These are phyloP conservation scores for Aspergillus sp. DNA, from an alignment of 2,329 filamentous ascomycete genomes.

Conservation along the genomic window DNA sequence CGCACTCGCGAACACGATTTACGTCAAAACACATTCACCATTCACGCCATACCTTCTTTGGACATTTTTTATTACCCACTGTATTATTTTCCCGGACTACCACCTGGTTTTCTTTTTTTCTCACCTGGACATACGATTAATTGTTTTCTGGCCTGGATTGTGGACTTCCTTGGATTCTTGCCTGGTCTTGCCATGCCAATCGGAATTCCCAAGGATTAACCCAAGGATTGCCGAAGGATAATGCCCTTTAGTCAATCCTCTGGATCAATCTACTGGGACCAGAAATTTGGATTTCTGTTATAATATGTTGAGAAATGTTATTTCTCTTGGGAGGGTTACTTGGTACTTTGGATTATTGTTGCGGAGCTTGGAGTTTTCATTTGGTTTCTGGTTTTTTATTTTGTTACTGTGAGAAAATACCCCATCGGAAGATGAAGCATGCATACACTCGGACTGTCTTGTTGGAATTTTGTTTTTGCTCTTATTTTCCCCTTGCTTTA, in stretches of 20 bases:
- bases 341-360: background rate
- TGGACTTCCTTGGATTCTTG: conserved; percentile 6
- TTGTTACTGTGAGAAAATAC: conserved; percentile 11
- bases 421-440: conserved; percentile 12
- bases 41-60: conserved; percentile 6
- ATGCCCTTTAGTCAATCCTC: background rate
- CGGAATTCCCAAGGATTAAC: background rate
- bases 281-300: conserved; percentile 5
- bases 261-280: background rate
- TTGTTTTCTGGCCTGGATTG: conserved; percentile 17
- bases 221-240: background rate
- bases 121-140: conserved; percentile 20
- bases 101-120: conserved; percentile 12
- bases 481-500: background rate
- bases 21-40: conserved; percentile 10
- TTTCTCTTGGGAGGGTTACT: background rate
- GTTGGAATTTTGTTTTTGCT: background rate
- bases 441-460: conserved; percentile 6
- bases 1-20: background rate
- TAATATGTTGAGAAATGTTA: conserved; percentile 1
- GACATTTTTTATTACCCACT: conserved; percentile 16
- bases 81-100: conserved; percentile 18
- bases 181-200: background rate
- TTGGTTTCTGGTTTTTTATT: background rate
- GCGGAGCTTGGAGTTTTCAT: conserved; percentile 6